phyloP scores from a whole-genome alignment of 345 rosid genomes.

The Chamaenerion angustifolium region DNA sequence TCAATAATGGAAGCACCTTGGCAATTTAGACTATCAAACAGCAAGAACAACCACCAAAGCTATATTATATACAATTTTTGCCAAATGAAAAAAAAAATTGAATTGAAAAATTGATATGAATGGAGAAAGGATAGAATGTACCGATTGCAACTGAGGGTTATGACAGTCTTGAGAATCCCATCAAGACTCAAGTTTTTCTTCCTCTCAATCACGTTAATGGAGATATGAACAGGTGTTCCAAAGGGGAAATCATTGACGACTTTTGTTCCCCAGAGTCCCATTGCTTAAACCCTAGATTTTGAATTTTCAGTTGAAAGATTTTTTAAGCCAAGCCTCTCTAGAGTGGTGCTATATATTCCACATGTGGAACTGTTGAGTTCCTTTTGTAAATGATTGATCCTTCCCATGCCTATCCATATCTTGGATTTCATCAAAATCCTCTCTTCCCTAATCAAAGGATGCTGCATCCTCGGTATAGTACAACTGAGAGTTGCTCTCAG shows the following conservation, averaged over 20 bases:
- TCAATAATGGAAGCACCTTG: too few relatives aligned
- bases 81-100: too few relatives aligned
- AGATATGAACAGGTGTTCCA: constrained; percentile 88
- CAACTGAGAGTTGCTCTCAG: constrained; percentile 12
- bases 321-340: constrained; percentile 89
- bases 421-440: constrained; percentile 21
- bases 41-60: too few relatives aligned
- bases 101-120: too few relatives aligned
- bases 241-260: constrained; percentile 68
- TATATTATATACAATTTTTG: too few relatives aligned
- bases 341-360: constrained; percentile 81
- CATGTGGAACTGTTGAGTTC: constrained; percentile 52
- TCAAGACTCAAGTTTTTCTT: constrained; percentile 72
- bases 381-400: constrained; percentile 71
- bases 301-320: constrained; percentile 51
- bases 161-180: constrained; percentile 73
- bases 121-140: constrained; percentile 7
- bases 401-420: constrained; percentile 68
- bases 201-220: constrained; percentile 67
- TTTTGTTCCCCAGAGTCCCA: constrained; percentile 82
- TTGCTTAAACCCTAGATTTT: constrained; percentile 51
- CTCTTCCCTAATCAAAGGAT: constrained; percentile 47
- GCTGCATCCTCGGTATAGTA: constrained; percentile 24
- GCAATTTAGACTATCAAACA: too few relatives aligned
- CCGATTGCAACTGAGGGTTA: constrained; percentile 73